Base-by-base conservation (phyloP, 805 yeast species). In the Ogataea naganishii region DNA sequence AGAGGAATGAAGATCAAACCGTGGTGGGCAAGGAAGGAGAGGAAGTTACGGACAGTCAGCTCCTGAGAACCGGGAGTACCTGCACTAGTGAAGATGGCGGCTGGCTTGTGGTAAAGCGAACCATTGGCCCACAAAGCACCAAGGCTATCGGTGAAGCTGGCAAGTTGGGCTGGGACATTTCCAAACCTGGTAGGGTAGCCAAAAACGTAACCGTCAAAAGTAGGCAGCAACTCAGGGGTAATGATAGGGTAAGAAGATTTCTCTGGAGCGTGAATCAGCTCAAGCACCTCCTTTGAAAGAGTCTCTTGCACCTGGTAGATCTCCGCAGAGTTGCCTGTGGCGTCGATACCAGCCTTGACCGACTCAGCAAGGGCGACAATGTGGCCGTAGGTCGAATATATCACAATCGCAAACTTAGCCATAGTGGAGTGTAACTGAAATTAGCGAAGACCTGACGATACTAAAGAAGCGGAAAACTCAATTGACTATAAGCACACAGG, bases 111-210 rank as follows among this genome's bases (percentile, higher is more conserved):
- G 52, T 68, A 62, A 39, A 81, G 62, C 18, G 75, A 72, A 49
- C 92, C 89, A 13, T 51, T 30, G 27, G 80, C 84, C 94, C 95
- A 84, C 44, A 80, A 62, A 20, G 75, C 75, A 51, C 92, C 92
- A 25, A 88, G 77, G 33, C 74, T 56, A 48, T 80, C 94, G 72
- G 81, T 72, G 66, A 80, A 83, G 13, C 80, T 62, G 56, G 69
- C 70, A 68, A 78, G 69, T 57, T 84, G 94, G 29, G 84, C 80
- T 32, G 94, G 89, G 58, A 67, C 58, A 53, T 67, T 72, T 58
- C 95, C 96, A 52, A 61, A 85, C 60, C 95, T 75, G 33, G 95
- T 80, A 47, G 95, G 94, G 44, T 81, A 55, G 51, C 95, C 96
- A 45, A 85, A 81, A 41, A 86, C 41, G 62, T 80, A 73, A 27